These are phyloP conservation scores for Solanum ossicruentum DNA, from an alignment of 257 asterid species.

Conservation along the genomic window DNA sequence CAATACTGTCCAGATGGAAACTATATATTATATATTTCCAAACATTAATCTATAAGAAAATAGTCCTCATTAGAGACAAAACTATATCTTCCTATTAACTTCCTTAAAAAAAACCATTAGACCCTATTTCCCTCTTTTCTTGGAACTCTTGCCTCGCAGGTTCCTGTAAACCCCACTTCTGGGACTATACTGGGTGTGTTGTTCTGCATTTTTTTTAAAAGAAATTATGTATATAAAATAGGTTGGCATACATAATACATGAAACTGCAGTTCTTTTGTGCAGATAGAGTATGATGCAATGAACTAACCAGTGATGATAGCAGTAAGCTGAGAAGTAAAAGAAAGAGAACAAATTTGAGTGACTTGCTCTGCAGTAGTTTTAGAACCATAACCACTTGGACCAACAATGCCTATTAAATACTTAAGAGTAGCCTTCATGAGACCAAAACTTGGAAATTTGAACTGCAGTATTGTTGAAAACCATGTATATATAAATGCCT, in stretches of 20 bases:
- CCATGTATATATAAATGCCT: conserved; percentile 39
- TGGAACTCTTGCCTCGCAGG: neutral
- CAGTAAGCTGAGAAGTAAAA: conserved; percentile 34
- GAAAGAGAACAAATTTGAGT: conserved; percentile 18
- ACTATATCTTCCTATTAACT: conserved; percentile 2
- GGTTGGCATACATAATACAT: too few relatives aligned
- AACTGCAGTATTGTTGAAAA: conserved; percentile 20
- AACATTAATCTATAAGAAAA: conserved; percentile 1
- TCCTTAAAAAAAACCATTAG: neutral
- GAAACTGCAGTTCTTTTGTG: too few relatives aligned
- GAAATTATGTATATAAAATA: neutral
- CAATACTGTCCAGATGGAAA: neutral
- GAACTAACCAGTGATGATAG: conserved; percentile 67
- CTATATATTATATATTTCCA: neutral
- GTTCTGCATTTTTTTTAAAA: too few relatives aligned
- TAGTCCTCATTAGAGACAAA: conserved; percentile 20
- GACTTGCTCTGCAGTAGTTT: conserved; percentile 56
- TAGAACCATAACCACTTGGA: conserved; percentile 73
- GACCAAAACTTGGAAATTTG: neutral
- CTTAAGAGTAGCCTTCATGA: conserved; percentile 57
- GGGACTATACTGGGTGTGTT: too few relatives aligned
- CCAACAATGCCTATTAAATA: conserved; percentile 72
- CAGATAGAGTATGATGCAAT: too few relatives aligned
- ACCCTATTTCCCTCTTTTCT: neutral
- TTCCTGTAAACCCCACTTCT: too few relatives aligned